A percentile compares a stretch with the other conserved stretches of the same genome.
phyloP scores from a whole-genome alignment of 148 eudicot genomes.

The Heliosperma pusillum region DNA sequence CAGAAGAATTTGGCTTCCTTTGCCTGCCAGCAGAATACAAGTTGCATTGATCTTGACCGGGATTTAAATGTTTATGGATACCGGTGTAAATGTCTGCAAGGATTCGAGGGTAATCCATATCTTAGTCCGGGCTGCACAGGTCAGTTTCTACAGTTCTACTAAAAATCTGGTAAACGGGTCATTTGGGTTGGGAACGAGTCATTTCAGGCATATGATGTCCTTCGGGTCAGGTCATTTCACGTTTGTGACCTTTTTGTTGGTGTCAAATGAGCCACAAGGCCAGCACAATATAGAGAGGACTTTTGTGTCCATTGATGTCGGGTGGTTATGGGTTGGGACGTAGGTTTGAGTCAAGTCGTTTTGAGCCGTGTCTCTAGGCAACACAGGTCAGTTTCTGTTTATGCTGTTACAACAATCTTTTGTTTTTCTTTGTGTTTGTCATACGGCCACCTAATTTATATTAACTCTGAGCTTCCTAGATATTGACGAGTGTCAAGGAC shows the following conservation, averaged over 20 bases:
- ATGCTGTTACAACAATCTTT: too few relatives aligned
- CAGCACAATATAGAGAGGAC: too few relatives aligned
- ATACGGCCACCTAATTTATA: not conserved
- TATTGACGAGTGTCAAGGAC: constrained; percentile 14
- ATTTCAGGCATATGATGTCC: too few relatives aligned
- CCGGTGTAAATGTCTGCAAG: constrained; percentile 18
- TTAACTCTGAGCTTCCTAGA: not conserved
- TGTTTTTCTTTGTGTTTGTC: not conserved
- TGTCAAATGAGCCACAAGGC: too few relatives aligned
- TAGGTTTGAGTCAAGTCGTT: not conserved
- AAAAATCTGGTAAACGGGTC: too few relatives aligned
- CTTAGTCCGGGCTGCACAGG: constrained; percentile 24
- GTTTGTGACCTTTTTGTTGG: too few relatives aligned
- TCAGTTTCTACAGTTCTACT: not conserved
- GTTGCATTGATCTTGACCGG: constrained; percentile 7
- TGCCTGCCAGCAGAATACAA: constrained; percentile 17
- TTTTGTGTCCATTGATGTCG: too few relatives aligned
- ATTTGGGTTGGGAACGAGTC: too few relatives aligned
- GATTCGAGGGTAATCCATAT: constrained; percentile 26
- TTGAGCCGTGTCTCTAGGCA: not conserved
- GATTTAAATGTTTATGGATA: constrained; percentile 7
- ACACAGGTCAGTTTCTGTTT: too few relatives aligned
- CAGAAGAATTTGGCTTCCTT: not conserved
- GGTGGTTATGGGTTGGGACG: too few relatives aligned
- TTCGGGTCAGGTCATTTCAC: too few relatives aligned